phyloP scores from a whole-genome alignment of 177 flowering plant species.

The Vitis hybrid region DNA sequence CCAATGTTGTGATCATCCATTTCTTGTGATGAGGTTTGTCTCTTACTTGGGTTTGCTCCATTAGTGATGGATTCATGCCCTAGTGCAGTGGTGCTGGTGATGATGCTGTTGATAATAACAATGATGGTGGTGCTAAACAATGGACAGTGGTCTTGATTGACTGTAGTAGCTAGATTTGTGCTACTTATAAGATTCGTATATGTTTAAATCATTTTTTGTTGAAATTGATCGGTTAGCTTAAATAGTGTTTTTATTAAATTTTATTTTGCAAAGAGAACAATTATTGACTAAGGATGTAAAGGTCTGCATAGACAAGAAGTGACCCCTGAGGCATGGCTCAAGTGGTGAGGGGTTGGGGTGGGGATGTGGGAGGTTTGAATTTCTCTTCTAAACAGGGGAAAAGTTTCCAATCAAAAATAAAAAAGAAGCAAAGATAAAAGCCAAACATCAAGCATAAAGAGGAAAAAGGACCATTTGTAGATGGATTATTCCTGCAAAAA shows the following conservation, averaged over 20 bases:
- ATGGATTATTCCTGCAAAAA: background rate
- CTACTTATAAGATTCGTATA: background rate
- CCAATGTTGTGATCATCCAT: constrained; percentile 99
- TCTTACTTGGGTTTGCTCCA: background rate
- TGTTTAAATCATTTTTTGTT: background rate
- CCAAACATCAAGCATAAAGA: background rate
- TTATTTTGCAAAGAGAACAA: background rate
- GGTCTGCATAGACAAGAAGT: background rate
- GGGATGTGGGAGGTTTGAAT: no score
- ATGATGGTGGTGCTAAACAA: background rate
- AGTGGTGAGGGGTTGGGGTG: no score
- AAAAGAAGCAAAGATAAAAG: background rate
- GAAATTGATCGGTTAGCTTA: background rate
- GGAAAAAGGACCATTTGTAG: background rate
- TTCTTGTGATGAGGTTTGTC: constrained; percentile 92
- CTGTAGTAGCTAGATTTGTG: background rate
- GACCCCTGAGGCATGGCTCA: no score
- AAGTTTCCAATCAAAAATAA: no score
- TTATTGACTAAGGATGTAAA: background rate
- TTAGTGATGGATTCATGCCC: background rate
- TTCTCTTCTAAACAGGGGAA: no score
- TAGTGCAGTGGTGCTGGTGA: background rate
- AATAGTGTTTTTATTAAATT: background rate
- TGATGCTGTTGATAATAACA: background rate
- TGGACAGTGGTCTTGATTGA: background rate